Conservation (phyloP, 805 yeast species). For the Cyberlindnera euphorbiiphila region DNA sequence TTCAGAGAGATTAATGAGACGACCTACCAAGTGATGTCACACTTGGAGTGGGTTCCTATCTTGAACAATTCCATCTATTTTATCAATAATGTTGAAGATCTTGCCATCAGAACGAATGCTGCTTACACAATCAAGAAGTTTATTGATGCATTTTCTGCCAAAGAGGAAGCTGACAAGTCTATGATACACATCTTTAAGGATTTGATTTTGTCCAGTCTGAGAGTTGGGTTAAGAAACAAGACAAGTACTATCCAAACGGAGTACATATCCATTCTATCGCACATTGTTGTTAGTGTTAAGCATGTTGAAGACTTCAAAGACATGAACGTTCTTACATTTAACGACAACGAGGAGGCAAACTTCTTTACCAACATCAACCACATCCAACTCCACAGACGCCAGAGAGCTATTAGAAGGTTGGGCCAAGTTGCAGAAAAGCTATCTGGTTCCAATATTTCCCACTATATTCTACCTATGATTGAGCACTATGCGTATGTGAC, state of each 20-base stretch:
- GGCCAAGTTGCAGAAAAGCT: slow-evolving; percentile 45
- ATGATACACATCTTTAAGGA: slow-evolving; percentile 44
- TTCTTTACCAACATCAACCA: slow-evolving; percentile 75
- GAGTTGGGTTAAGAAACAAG: slow-evolving; percentile 58
- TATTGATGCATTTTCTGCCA: slow-evolving; percentile 43
- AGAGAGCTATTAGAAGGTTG: slow-evolving; percentile 71
- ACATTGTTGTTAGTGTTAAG: slow-evolving; percentile 48
- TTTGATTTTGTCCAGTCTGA: slow-evolving; percentile 59
- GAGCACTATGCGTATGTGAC: slow-evolving; percentile 69
- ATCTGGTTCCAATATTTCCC: slow-evolving; percentile 59
- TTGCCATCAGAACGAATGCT: slow-evolving; percentile 77
- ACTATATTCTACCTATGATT: slow-evolving; percentile 77
- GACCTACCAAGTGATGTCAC: slow-evolving; percentile 39
- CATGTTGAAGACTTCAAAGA: slow-evolving; percentile 53
- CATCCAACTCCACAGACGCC: slow-evolving; percentile 82
- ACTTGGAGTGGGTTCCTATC: slow-evolving; percentile 76
- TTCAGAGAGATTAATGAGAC: slow-evolving; percentile 62
- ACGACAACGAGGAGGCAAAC: slow-evolving; percentile 79
- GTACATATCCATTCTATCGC: slow-evolving; percentile 61
- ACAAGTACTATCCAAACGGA: slow-evolving; percentile 68
- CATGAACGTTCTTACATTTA: slow-evolving; percentile 57
- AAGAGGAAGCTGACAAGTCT: slow-evolving; percentile 25
- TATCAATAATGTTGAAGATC: slow-evolving; percentile 73
- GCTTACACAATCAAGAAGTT: slow-evolving; percentile 58
- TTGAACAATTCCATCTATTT: slow-evolving; percentile 64